Conservation (phyloP, 345 rosid species). For the Durio zibethinus region DNA sequence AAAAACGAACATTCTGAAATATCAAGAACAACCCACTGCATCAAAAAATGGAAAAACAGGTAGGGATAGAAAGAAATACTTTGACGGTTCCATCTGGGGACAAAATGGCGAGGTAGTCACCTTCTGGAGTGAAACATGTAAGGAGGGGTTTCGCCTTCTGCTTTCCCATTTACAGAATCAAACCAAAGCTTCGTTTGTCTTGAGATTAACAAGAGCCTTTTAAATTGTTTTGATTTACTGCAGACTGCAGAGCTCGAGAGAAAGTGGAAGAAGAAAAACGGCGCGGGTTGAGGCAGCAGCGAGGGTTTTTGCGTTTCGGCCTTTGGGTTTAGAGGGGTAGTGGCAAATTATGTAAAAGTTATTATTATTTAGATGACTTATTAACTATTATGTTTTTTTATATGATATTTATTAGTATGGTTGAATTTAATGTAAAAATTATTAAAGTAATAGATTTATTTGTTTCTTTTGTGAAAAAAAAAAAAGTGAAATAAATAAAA, state of each 20-base stretch:
- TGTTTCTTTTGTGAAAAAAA: no score
- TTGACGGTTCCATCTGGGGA: slow-evolving; percentile 28
- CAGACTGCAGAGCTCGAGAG: background rate
- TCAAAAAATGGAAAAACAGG: background rate
- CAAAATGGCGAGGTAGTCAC: slow-evolving; percentile 32
- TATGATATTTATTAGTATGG: no score
- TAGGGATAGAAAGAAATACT: slow-evolving; percentile 8
- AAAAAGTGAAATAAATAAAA: no score
- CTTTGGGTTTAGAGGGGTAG: background rate
- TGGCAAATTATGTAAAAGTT: background rate
- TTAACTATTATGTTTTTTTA: no score
- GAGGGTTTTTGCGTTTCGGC: slow-evolving; percentile 9
- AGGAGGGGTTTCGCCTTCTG: slow-evolving; percentile 36
- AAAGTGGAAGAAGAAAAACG: background rate
- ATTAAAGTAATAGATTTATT: no score
- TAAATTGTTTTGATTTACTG: background rate
- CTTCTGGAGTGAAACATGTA: slow-evolving; percentile 38
- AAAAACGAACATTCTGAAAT: background rate
- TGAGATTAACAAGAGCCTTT: background rate
- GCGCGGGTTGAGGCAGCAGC: background rate
- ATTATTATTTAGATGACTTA: no score
- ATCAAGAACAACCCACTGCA: background rate
- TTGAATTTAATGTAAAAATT: no score
- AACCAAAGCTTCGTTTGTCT: background rate
- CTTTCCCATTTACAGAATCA: slow-evolving; percentile 33